Evolutionary conservation across 148 eudicot genomes (phyloP).

Genomic region (Camellia lanceoleosa): DNA sequence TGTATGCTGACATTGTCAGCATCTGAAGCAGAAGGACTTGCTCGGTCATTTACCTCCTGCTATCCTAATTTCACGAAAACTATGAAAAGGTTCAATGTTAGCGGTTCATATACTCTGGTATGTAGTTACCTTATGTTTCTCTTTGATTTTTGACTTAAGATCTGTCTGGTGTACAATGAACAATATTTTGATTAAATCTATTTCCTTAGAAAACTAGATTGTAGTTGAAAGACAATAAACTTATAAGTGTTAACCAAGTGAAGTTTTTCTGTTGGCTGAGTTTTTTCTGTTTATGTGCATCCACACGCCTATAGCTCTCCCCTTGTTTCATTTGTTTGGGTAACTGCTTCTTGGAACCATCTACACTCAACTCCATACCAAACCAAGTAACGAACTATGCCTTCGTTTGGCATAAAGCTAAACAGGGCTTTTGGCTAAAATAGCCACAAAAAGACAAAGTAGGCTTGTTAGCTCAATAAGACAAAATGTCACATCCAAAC

Average conservation of each 20-base stretch:
- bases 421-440: no score
- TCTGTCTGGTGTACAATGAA: neutral
- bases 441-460: no score
- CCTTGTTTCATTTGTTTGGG: neutral
- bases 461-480: no score
- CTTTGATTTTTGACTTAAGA: neutral
- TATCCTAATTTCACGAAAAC: constrained; percentile 68
- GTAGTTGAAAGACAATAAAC: no score
- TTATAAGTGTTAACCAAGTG: neutral
- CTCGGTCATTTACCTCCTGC: constrained; percentile 54
- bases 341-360: neutral
- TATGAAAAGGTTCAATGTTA: constrained; percentile 68
- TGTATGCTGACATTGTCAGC: constrained; percentile 29
- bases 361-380: neutral
- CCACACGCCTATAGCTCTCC: neutral
- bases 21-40: constrained; percentile 48
- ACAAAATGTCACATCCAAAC: no score
- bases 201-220: neutral
- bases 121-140: constrained; percentile 25
- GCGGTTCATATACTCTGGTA: constrained; percentile 70
- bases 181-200: neutral
- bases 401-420: no score
- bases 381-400: neutral
- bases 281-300: neutral
- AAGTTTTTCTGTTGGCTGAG: neutral